phyloP scores from a whole-genome alignment of 192 early-diverging fungal species.

The Radiomyces spectabilis region DNA sequence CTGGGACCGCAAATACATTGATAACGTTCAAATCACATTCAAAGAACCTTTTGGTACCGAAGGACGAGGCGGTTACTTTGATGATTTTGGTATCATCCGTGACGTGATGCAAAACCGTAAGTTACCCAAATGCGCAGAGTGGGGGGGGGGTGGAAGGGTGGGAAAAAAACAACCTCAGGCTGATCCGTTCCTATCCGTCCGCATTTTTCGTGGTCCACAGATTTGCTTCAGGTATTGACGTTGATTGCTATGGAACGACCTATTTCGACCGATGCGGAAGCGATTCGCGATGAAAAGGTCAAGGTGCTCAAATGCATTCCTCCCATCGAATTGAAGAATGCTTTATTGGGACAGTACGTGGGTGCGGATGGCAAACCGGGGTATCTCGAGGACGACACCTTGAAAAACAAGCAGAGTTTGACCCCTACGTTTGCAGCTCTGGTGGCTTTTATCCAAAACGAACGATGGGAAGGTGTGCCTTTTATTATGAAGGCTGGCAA shows the following conservation, averaged over 20 bases:
- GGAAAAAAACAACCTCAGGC: no score
- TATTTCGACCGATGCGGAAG: constrained; percentile 74
- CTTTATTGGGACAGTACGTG: constrained; percentile 86
- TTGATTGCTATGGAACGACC: constrained; percentile 93
- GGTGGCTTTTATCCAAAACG: constrained; percentile 84
- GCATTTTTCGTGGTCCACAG: no score
- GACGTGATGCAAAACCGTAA: constrained; percentile 90
- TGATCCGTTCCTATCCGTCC: no score
- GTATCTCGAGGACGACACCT: constrained; percentile 87
- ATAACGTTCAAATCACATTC: constrained; percentile 92
- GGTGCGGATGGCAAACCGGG: constrained; percentile 77
- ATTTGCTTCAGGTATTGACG: constrained; percentile 86
- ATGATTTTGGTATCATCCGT: constrained; percentile 95
- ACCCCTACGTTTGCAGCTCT: constrained; percentile 92
- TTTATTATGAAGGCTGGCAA: constrained; percentile 86
- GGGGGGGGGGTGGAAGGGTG: no score
- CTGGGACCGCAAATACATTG: constrained; percentile 80
- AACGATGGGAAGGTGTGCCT: constrained; percentile 89
- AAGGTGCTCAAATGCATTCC: constrained; percentile 79
- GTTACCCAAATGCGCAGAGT: no score
- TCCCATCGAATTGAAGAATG: constrained; percentile 73
- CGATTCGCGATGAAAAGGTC: constrained; percentile 88
- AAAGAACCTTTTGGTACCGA: constrained; percentile 95
- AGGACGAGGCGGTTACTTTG: constrained; percentile 97
- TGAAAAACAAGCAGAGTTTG: constrained; percentile 68